Evolutionary conservation across 495 filamentous ascomycete species (phyloP), one percentile per base, ranked within the genome.

Genomic region (Beverwykella pulmonaria): DNA sequence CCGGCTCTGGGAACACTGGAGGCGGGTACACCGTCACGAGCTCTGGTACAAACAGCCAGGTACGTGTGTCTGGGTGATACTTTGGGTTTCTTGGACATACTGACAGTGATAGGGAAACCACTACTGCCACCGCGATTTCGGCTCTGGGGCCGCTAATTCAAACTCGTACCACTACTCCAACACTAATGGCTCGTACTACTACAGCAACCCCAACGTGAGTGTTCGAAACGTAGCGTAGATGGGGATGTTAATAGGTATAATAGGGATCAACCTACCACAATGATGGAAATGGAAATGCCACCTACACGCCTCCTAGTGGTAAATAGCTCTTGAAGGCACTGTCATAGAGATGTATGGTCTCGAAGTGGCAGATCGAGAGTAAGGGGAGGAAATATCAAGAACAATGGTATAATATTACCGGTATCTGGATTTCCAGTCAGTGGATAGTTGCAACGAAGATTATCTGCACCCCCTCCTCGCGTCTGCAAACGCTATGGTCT

Each of bases 111-210:
- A 68, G 67, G 64, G 70, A 58, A 86, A 85, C 76, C 82, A 83
- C 71, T 86, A 81, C 65, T 83, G 79, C 74, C 49, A 77, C 54
- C 80, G 83, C 32, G 84, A 86, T 69, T 83, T 81, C 69, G 80
- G 82, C 54, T 75, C 71, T 60, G 53, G 68, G 50, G 81, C 75
- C 6, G 25, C 73, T 0, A 83, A 83, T 68, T 57, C 68, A 3
- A 86, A 86, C 73, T 72, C 81, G 0, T 86, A 85, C 73, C 83
- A 85, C 70, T 86, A 85, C 61, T 84, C 82, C 54, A 86, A 86
- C 72, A 67, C 57, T 2, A 63, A 86, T 60, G 82, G 83, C 8
- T 82, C 79, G n/a, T 87, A 86, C 78, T 84, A 86, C 70, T 86
- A 85, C 74, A 83, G 79, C 58, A 87, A 86, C 74, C 74, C 83